Evolutionary conservation across 805 yeast species (phyloP), one percentile per base, ranked within the genome.

Genomic region (Yarrowia keelungensis): DNA sequence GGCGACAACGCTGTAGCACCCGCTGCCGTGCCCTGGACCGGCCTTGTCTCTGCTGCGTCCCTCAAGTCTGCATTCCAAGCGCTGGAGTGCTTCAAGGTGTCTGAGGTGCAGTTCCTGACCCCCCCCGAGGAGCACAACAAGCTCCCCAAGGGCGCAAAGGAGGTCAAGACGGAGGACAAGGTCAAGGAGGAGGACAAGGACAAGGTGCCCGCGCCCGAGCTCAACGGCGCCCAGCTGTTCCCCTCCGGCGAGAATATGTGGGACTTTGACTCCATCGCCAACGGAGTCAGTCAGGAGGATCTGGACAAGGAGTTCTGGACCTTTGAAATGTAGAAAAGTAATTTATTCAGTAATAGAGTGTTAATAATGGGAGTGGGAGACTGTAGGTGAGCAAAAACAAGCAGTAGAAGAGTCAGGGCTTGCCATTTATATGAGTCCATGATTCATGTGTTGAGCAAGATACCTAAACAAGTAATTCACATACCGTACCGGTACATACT

Each of bases 21-120:
- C 7, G 47, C 62, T 2, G 41, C 59, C 2, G 45, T 70, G 8
- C 70, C 74, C 11, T 74, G 76, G 76, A 70, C 75, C 1, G 76
- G 76, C 14, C 72, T 69, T 35, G 77, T 78, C 12, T 75, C 77
- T 5, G 75, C 79, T 2, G 72, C 74, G 11, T 78, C 76, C 41
- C 71, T 78, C 36, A 74, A 77, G 16, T 72, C 75, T 2, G 78
- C 79, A 14, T 76, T 78, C 72, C 73, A 71, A 62, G 75, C 76
- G 42, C 72, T 78, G 19, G 76, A 72, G 14, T 61, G 75, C 10
- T 74, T 76, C 68, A 75, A 72, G 67, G 68, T 73, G 49, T 70
- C 73, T 10, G 74, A 73, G 38, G 70, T 75, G 26, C 74, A 74
- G 67, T 71, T 76, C 42, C 70, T 74, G 22, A 73, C 76, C 4